Conservation (phyloP, 2,329 filamentous ascomycete species). For the Fusarium sp. region DNA sequence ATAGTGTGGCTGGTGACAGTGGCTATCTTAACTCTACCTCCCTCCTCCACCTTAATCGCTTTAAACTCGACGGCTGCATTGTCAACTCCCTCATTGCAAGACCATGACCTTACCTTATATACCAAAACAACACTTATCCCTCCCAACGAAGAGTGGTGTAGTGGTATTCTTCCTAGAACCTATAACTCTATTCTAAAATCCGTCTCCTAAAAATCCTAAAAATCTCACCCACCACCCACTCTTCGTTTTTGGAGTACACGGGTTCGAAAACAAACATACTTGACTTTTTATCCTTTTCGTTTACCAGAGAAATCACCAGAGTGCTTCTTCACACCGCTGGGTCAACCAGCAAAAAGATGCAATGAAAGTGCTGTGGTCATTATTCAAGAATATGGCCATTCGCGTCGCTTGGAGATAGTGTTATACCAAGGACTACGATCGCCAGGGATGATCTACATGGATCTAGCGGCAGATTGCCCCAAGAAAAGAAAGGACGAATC, state of each 20-base stretch:
- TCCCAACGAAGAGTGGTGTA: neutral
- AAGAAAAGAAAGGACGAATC: neutral
- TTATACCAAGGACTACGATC: constrained; percentile 40
- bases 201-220: neutral
- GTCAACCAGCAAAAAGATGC: constrained; percentile 32
- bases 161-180: neutral
- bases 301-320: neutral
- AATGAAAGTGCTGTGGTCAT: constrained; percentile 34
- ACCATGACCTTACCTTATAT: neutral
- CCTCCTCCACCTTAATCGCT: neutral
- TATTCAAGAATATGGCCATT: neutral
- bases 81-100: neutral
- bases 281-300: neutral
- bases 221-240: neutral
- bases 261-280: neutral
- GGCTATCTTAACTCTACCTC: neutral
- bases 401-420: constrained; percentile 44
- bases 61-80: neutral
- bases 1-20: constrained; percentile 29
- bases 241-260: neutral
- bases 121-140: neutral
- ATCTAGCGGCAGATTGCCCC: neutral
- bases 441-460: neutral
- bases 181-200: neutral
- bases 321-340: constrained; percentile 41